Evolutionary conservation across 768 basidiomycete species (phyloP), one percentile per base, ranked within the genome.

Genomic region (Kwoniella europaea): DNA sequence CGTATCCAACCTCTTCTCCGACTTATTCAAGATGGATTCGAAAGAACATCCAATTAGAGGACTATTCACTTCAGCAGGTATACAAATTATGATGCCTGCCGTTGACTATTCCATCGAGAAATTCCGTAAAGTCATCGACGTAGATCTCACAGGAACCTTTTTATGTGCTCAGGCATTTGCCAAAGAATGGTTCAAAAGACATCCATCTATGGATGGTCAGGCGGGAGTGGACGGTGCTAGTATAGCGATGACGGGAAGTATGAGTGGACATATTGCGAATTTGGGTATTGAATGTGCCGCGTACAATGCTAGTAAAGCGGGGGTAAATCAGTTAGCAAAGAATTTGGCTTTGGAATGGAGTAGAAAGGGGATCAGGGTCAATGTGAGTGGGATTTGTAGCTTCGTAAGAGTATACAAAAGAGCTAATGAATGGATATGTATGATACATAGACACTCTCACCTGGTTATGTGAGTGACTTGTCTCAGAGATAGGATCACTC

Each of bases 341-440:
- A 79, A 75, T 20, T 69, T 84, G 67, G 83, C 83, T 0, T 74
- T 77, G 55, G 83, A 84, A 66, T 81, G 82, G 76, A 79, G 81
- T 29, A 69, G 73, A 54, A 76, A 72, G 24, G 73, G 76, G 9
- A 81, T 82, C 13, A 53, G 82, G 20, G 74, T 77, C 59, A 83
- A 82, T 71, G 77, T 76, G 42, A 75, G 75, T 76, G 56, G 54
- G 43, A 22, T 41, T 2, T 27, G 27, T 27, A 27, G 27, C 27
- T 27, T 2, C 27, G 27, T 3, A 27, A 2, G 27, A 27, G 3
- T 27, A 27, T 27, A 27, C 27, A 27, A 27, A 27, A 27, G 27
- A 27, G 27, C 27, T 27, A 4, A 27, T 27, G 27, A 2, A 3
- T 27, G 27, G 4, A 27, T 27, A 27, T 27, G 27, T 27, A 27